Conservation (phyloP, 2,329 filamentous ascomycete species). For the Phyllosticta citrichinensis region DNA sequence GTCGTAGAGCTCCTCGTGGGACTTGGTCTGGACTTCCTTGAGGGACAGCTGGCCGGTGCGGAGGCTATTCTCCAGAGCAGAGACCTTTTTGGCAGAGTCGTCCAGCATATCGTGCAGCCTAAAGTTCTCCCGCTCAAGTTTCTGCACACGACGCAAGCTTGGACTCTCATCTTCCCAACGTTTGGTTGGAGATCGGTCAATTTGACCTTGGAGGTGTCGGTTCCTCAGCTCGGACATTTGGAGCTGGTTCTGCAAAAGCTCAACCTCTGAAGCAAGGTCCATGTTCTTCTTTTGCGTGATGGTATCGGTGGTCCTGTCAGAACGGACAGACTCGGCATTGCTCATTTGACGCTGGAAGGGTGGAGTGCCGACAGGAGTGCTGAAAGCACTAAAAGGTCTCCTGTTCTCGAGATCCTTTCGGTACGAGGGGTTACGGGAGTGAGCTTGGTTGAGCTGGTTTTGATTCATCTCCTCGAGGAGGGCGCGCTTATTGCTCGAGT, state of each 20-base stretch:
- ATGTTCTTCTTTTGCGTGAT: slow-evolving; percentile 77
- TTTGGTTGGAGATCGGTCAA: slow-evolving; percentile 58
- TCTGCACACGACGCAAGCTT: slow-evolving; percentile 70
- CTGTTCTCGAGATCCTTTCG: slow-evolving; percentile 49
- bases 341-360: slow-evolving; percentile 57
- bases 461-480: slow-evolving; percentile 79
- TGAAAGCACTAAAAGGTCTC: slow-evolving; percentile 63
- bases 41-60: slow-evolving; percentile 79
- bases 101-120: slow-evolving; percentile 90
- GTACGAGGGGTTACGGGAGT: slow-evolving; percentile 50
- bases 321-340: slow-evolving; percentile 68
- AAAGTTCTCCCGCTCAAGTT: slow-evolving; percentile 85
- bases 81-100: slow-evolving; percentile 87
- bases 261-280: slow-evolving; percentile 82
- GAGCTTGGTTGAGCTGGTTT: slow-evolving; percentile 57
- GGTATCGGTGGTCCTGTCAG: slow-evolving; percentile 77
- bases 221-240: slow-evolving; percentile 95
- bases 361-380: slow-evolving; percentile 63
- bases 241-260: slow-evolving; percentile 86
- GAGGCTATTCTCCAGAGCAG: slow-evolving; percentile 75
- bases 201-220: slow-evolving; percentile 77
- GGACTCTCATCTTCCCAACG: slow-evolving; percentile 68
- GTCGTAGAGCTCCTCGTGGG: slow-evolving; percentile 88
- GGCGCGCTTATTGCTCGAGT: slow-evolving; percentile 57
- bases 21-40: slow-evolving; percentile 84